phyloP scores from a whole-genome alignment of 192 early-diverging fungal genomes.

The Linnemannia elongata region DNA sequence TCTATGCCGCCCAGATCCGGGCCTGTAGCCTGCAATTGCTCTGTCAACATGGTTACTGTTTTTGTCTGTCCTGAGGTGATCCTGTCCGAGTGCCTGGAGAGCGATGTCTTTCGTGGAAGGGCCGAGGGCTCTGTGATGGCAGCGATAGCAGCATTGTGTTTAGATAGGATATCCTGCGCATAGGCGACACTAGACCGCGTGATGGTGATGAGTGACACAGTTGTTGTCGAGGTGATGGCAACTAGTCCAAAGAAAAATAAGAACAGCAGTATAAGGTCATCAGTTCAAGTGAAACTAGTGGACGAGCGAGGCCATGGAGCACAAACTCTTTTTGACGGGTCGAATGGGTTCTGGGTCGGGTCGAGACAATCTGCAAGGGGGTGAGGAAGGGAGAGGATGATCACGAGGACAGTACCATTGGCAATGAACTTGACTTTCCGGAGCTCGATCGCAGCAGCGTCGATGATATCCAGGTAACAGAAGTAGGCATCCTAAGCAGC shows the following conservation, averaged over 20 bases:
- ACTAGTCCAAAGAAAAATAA: slow-evolving; percentile 30
- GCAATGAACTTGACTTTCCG: slow-evolving; percentile 69
- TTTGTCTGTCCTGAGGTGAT: slow-evolving; percentile 47
- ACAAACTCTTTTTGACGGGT: neutral
- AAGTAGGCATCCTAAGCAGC: slow-evolving; percentile 68
- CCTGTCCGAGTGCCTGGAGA: slow-evolving; percentile 47
- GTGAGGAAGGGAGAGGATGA: neutral
- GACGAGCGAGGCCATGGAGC: neutral
- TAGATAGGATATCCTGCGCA: slow-evolving; percentile 63
- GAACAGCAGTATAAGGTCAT: slow-evolving; percentile 17
- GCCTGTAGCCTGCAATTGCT: slow-evolving; percentile 36
- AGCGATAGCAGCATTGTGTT: slow-evolving; percentile 46
- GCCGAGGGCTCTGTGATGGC: slow-evolving; percentile 45
- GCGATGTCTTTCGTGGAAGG: slow-evolving; percentile 46
- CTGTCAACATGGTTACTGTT: slow-evolving; percentile 53
- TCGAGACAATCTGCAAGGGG: slow-evolving; percentile 12
- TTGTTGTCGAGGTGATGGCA: slow-evolving; percentile 54
- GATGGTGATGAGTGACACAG: slow-evolving; percentile 55
- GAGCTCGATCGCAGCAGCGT: slow-evolving; percentile 59
- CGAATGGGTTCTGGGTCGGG: neutral
- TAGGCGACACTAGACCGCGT: slow-evolving; percentile 59
- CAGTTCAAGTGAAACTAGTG: neutral
- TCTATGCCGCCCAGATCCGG: slow-evolving; percentile 28
- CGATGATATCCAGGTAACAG: slow-evolving; percentile 58
- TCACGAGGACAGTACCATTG: slow-evolving; percentile 61